A percentile compares a stretch with the other conserved stretches of the same genome.
phyloP scores from a whole-genome alignment of 805 yeast genomes.

The Saccharomycopsis fermentans region DNA sequence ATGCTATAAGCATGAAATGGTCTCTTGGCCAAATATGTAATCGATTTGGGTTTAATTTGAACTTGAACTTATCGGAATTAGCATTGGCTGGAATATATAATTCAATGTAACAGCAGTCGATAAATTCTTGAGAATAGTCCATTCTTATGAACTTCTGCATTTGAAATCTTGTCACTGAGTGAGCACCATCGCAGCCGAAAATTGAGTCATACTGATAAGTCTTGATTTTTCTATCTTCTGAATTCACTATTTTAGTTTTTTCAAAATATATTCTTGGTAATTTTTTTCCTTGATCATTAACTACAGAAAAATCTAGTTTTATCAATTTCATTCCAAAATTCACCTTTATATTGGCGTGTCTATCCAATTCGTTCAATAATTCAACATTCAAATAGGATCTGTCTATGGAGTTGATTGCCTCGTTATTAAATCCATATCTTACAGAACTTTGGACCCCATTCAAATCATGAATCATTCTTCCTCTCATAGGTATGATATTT shows the following conservation, averaged over 20 bases:
- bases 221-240: constrained; percentile 19
- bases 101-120: constrained; percentile 78
- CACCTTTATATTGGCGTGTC: constrained; percentile 34
- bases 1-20: constrained; percentile 79
- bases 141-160: constrained; percentile 57
- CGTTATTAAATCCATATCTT: constrained; percentile 59
- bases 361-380: constrained; percentile 53
- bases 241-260: constrained; percentile 5
- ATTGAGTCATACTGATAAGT: constrained; percentile 41
- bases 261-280: constrained; percentile 21
- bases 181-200: constrained; percentile 83
- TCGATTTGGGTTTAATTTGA: constrained; percentile 58
- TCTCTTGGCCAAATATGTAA: constrained; percentile 91
- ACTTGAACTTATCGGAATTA: constrained; percentile 28
- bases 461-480: constrained; percentile 77
- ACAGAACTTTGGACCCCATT: constrained; percentile 59
- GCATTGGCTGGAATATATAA: constrained; percentile 53
- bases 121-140: constrained; percentile 66
- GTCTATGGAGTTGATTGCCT: constrained; percentile 77
- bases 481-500: constrained; percentile 73
- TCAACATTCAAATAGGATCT: constrained; percentile 57
- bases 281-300: constrained; percentile 13
- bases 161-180: constrained; percentile 60
- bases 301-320: constrained; percentile 27
- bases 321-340: constrained; percentile 49